Evolutionary conservation across 2,329 filamentous ascomycete species (phyloP).

Genomic region (Hymenoscyphus fructigenus): DNA sequence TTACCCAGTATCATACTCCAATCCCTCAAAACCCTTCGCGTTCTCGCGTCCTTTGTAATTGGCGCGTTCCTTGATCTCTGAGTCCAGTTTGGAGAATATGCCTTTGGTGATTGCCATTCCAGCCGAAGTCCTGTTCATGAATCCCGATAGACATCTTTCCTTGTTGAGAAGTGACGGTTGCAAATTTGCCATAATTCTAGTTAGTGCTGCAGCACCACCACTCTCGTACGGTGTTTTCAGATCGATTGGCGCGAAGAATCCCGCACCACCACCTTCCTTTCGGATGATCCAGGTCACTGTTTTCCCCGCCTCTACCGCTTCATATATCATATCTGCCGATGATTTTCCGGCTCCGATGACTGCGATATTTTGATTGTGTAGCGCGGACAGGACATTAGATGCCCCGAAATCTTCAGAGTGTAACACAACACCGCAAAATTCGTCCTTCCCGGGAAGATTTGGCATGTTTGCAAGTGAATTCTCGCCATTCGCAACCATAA

Average conservation of each 20-base stretch:
- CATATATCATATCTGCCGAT: conserved; percentile 14
- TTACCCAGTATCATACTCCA: conserved; percentile 3
- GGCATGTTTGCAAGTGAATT: conserved; percentile 1
- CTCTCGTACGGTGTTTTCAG: neutral
- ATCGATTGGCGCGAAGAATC: conserved; percentile 3
- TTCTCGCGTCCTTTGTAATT: conserved; percentile 1
- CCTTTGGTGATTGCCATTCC: too few relatives aligned
- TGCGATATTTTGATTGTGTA: neutral
- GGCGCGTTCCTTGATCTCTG: neutral
- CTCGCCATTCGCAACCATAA: neutral
- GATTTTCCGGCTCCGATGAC: conserved; percentile 16
- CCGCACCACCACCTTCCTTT: neutral
- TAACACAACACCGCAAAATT: conserved; percentile 5
- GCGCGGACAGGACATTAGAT: neutral
- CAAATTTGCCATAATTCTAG: neutral
- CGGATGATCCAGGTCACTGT: conserved; percentile 12
- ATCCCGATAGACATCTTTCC: neutral
- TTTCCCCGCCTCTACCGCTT: conserved; percentile 8
- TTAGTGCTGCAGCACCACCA: neutral
- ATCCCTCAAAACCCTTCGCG: conserved; percentile 8
- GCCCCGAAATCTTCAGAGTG: conserved; percentile 16
- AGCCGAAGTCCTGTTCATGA: neutral
- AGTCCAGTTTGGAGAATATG: neutral
- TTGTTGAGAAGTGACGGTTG: neutral
- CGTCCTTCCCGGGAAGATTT: neutral